Base-by-base conservation (phyloP, 768 basidiomycete genomes). In the Boletus subparvulus region DNA sequence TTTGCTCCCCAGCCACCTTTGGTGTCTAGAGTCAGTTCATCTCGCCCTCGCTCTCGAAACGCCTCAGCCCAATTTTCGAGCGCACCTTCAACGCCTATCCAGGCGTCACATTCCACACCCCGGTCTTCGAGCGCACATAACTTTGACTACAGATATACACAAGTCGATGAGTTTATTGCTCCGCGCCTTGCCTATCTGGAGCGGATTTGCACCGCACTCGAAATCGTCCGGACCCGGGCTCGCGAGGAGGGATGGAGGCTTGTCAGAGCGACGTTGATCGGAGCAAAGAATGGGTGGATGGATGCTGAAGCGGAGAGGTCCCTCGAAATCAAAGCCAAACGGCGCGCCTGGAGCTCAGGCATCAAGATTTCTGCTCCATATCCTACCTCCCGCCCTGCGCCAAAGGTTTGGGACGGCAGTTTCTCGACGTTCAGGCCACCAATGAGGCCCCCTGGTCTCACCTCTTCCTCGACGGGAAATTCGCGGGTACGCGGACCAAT, bases 341-440 rank as follows among this genome's bases (percentile, higher is more conserved):
- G 88, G 32, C 77, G 86, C 11, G 88, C 88, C 8, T 90, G 88
- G 88, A 76, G 82, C 52, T 82, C 82, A 58, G 74, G 79, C 36
- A 76, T 78, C 19, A 75, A 81, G 56, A 65, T 78, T 47, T 71
- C 73, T 48, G 65, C 69, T 1, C 65, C 65, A 2, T 71, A 69
- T 56, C 30, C 58, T 19, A n/a, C 45, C 3, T 33, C 52, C 19
- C 47, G 36, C 44, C 47, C 37, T 21, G 16, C 40, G 1, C 39
- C 28, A 24, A 66, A 45, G 51, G 58, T 54, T 26, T 69, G 72
- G 70, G 51, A 57, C 17, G 60, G 62, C 9, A 50, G 48, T 26
- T 30, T 47, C 36, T 49, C 50, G 30, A 14, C 32, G 8, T 17
- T 47, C 12, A 19, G 42, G 35, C 51, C 58, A 0, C 47, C 56